Evolutionary conservation across 352 stramenopile species (phyloP).

Genomic region (Sclerospora graminicola): DNA sequence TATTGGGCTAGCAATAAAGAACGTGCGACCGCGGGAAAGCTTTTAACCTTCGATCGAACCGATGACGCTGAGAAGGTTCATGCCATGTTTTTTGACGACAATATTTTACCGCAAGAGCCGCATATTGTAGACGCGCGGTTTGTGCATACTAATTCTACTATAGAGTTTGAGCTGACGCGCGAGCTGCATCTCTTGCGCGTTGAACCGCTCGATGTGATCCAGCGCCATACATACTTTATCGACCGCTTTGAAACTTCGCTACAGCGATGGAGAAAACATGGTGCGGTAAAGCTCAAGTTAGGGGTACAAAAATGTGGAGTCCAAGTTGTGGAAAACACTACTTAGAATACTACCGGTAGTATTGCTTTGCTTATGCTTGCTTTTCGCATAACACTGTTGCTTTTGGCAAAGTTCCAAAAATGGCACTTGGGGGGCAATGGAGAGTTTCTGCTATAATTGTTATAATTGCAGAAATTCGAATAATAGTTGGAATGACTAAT

Average conservation of each 20-base stretch:
- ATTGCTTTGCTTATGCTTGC: no score
- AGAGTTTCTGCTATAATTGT: no score
- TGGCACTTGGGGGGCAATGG: no score
- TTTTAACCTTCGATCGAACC: constrained; percentile 33
- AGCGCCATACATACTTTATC: constrained; percentile 41
- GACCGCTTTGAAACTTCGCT: constrained; percentile 30
- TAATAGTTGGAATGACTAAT: no score
- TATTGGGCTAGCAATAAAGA: constrained; percentile 55
- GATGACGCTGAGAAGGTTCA: constrained; percentile 24
- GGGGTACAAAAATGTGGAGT: no score
- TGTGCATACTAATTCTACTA: constrained; percentile 11
- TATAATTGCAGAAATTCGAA: no score
- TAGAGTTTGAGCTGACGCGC: constrained; percentile 28
- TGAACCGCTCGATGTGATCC: constrained; percentile 54
- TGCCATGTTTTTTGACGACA: constrained; percentile 76
- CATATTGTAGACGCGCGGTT: constrained; percentile 62
- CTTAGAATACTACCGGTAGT: no score
- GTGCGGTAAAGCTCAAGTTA: no score
- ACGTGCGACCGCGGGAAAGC: constrained; percentile 39
- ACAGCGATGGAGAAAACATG: constrained; percentile 8
- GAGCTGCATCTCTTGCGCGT: constrained; percentile 53
- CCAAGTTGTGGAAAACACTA: no score
- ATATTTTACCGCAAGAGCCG: constrained; percentile 50
- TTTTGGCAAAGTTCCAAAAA: no score
- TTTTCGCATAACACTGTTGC: no score